phyloP scores from a whole-genome alignment of 192 early-diverging fungal genomes.

The Helicostylum pulchrum region DNA sequence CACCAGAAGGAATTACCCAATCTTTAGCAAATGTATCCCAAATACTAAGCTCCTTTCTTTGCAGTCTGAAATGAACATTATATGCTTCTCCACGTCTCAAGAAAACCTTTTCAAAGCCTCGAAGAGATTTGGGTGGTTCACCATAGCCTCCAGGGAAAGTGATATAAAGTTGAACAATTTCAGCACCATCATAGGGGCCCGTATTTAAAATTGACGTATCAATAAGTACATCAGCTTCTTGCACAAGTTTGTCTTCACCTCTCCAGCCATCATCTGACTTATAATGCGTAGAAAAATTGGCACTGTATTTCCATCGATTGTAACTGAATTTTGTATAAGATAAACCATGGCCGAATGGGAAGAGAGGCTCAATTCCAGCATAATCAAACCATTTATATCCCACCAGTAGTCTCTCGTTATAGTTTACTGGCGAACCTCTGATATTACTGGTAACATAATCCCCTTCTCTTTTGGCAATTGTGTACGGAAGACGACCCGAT shows the following conservation, averaged over 20 bases:
- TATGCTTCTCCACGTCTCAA: slow-evolving; percentile 1
- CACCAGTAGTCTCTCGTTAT: slow-evolving; percentile 51
- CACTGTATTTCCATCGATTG: slow-evolving; percentile 21
- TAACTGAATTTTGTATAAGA: slow-evolving; percentile 67
- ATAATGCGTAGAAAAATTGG: neutral
- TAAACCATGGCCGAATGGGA: slow-evolving; percentile 61
- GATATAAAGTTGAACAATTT: slow-evolving; percentile 42
- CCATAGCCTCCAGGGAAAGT: slow-evolving; percentile 40
- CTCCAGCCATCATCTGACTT: no score
- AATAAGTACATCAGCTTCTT: slow-evolving; percentile 14
- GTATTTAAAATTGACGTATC: slow-evolving; percentile 32
- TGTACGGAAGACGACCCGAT: slow-evolving; percentile 60
- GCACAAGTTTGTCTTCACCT: neutral
- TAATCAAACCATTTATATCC: slow-evolving; percentile 55
- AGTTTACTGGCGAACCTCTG: slow-evolving; percentile 9
- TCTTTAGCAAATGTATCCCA: slow-evolving; percentile 35
- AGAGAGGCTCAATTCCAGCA: slow-evolving; percentile 46
- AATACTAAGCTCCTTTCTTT: slow-evolving; percentile 44
- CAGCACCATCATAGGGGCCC: slow-evolving; percentile 27
- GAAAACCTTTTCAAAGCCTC: slow-evolving; percentile 35
- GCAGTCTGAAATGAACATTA: slow-evolving; percentile 42
- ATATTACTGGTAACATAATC: slow-evolving; percentile 38
- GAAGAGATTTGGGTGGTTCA: slow-evolving; percentile 39
- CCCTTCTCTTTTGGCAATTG: slow-evolving; percentile 36
- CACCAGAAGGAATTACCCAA: slow-evolving; percentile 51